phyloP scores from a whole-genome alignment of 2,329 filamentous ascomycete genomes.

The Colletotrichum eremochloae region DNA sequence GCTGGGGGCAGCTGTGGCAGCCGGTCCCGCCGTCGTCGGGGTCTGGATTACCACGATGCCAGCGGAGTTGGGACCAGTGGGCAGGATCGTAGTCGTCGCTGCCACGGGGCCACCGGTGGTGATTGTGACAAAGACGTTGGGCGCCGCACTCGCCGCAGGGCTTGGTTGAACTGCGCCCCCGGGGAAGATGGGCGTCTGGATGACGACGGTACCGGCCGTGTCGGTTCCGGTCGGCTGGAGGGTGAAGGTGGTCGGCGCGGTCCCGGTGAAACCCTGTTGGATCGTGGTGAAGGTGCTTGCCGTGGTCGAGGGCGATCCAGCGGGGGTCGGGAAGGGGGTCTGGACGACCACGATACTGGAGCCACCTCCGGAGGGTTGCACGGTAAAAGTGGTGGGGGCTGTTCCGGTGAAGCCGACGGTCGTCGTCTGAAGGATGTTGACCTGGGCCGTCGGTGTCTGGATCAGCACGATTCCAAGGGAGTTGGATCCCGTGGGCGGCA shows the following conservation, averaged over 20 bases:
- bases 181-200: conserved; percentile 36
- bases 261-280: conserved; percentile 28
- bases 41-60: conserved; percentile 34
- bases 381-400: conserved; percentile 23
- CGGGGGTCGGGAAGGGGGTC: conserved; percentile 23
- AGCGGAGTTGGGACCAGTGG: conserved; percentile 7
- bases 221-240: conserved; percentile 21
- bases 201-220: conserved; percentile 28
- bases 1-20: not conserved
- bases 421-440: conserved; percentile 22
- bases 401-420: conserved; percentile 32
- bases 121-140: conserved; percentile 25
- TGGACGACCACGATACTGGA: conserved; percentile 37
- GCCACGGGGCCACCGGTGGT: conserved; percentile 27
- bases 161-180: not conserved
- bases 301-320: not conserved
- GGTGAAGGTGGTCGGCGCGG: conserved; percentile 22
- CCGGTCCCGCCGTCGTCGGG: not conserved
- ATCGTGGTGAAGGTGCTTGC: conserved; percentile 27
- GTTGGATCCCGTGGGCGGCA: conserved; percentile 23
- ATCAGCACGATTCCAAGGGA: conserved; percentile 28
- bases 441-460: conserved; percentile 30
- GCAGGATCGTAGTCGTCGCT: conserved; percentile 27
- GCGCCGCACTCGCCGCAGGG: not conserved
- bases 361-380: conserved; percentile 32